Base-by-base conservation (phyloP, 169 alveolate genomes). In the Cryptosporidium parvum region DNA sequence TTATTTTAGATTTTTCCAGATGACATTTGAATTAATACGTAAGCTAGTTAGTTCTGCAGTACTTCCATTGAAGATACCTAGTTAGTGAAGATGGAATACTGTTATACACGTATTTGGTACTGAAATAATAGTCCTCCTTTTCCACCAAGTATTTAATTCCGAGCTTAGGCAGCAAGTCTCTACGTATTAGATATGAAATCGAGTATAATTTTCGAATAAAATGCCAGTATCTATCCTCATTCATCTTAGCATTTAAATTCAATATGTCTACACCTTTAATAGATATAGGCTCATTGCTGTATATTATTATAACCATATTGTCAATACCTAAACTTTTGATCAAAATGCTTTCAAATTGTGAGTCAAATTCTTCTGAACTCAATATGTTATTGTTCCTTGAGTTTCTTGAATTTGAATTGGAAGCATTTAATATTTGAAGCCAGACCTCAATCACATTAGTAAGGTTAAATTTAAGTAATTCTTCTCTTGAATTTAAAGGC, bases 221-320 rank as follows among this genome's bases (percentile, higher is more conserved):
- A 51, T 73, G 58, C 53, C 52, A 59, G 21, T 33, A 73, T 29
- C 23, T 39, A 18, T 37, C 31, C 35, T 73, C 86, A 23, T 58
- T 56, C 0, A 58, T 39, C 68, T 52, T 73, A 10, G 29, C 21
- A 39, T n/a, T 73, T 21, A 73, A 35, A 31, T 52, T 33, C 26
- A 73, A 18, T n/a, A 73, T 73, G 23, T 73, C 86, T 14, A 37
- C 52, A 6, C 86, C 86, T 56, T 37, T 73, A 31, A 73, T 73
- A 3, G 59, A 23, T 7, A 56, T 53, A 52, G 52, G 59, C 16
- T 73, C 39, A 29, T 73, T 58, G 39, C 86, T 73, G 58, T 73
- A 73, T 2, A 73, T 56, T n/a, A 73, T 37, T 31, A 73, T 73
- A 14, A 73, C 68, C 53, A 59, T 73, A 33, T 73, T 52, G 1